A percentile compares a stretch with the other conserved stretches of the same genome.
Conservation (phyloP, 2,329 filamentous ascomycete genomes). For the Cladosporium sp. region DNA sequence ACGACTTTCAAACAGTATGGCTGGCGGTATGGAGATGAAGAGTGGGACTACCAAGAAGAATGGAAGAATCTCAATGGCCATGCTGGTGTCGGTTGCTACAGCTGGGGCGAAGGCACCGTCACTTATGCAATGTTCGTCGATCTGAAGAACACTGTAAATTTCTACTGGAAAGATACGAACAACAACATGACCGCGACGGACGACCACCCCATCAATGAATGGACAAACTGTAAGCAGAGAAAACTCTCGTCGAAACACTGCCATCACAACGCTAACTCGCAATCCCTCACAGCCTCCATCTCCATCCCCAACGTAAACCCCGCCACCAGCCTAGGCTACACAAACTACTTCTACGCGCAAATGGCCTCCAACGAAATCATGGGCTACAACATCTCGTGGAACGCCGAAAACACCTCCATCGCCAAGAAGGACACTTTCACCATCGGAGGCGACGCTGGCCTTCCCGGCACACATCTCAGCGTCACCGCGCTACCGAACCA, state of each 20-base stretch:
- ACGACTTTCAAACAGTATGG: slow-evolving; percentile 44
- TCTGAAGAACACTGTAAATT: slow-evolving; percentile 39
- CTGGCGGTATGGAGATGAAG: slow-evolving; percentile 41
- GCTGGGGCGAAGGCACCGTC: slow-evolving; percentile 41
- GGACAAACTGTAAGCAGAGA: slow-evolving; percentile 34
- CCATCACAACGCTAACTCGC: slow-evolving; percentile 19
- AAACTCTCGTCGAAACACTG: not conserved
- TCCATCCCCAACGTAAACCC: slow-evolving; percentile 41
- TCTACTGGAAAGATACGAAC: slow-evolving; percentile 49
- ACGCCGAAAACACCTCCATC: slow-evolving; percentile 42
- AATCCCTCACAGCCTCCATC: slow-evolving; percentile 22
- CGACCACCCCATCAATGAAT: slow-evolving; percentile 43
- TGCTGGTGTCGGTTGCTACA: slow-evolving; percentile 47
- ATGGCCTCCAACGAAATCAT: slow-evolving; percentile 38
- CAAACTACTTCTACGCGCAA: slow-evolving; percentile 46
- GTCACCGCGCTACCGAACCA: slow-evolving; percentile 38
- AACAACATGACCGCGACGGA: slow-evolving; percentile 32
- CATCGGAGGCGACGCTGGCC: slow-evolving; percentile 36
- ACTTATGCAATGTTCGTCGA: slow-evolving; percentile 49
- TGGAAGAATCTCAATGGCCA: slow-evolving; percentile 45
- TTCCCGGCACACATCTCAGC: slow-evolving; percentile 44
- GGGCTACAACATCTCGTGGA: slow-evolving; percentile 42
- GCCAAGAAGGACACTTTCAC: slow-evolving; percentile 34
- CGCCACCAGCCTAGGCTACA: slow-evolving; percentile 44
- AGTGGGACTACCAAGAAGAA: slow-evolving; percentile 39